Base-by-base conservation (phyloP, 139 green algal species). In the Marvania coccoides region DNA sequence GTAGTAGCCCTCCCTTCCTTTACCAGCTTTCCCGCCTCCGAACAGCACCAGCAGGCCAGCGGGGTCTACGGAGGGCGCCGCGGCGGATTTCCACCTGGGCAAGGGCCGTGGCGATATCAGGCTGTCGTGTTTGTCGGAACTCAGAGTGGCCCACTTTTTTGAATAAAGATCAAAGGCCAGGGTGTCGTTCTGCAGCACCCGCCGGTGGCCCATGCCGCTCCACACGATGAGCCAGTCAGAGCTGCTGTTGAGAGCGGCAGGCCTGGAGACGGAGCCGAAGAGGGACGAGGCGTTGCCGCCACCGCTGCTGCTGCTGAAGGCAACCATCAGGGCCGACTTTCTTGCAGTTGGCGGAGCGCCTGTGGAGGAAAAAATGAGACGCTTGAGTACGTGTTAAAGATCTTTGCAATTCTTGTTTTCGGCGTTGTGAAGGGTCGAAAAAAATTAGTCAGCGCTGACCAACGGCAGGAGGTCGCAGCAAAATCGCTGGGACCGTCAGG, bases 1-100 rank as follows among this genome's bases (percentile, higher is more conserved):
- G 19, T 55, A 6, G 12, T 55, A 55, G 46, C 24, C 28, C 7
- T 55, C 19, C 46, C 19, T 55, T 9, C 38, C 38, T 46, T 9
- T 12, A 46, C 12, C 38, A 46, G 38, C 38, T 19, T 46, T 12
- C 36, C 6, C 2, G 64, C 45, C 69, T 14, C 69, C 69, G 36
- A 68, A 66, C 15, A 66, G 33, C 35, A 75, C 40, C 24, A 75
- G 28, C 57, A 59, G 28, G 36, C 69, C 60, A 35, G 36, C 4
- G 26, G 26, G 30, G 26, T 26, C 42, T 0, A 3, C 30, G 3
- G 64, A 7, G 1, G 42, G 35, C 23, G 23, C 60, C 6, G 24
- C 19, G 12, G 24, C 69, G 4, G 69, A 53, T 40, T 70, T 61
- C 69, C 69, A 75, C 8, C 69, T 42, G 0, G 33, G 15, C 6